Base-by-base conservation (phyloP, 2,329 filamentous ascomycete species). In the Lecanicillium sp. region DNA sequence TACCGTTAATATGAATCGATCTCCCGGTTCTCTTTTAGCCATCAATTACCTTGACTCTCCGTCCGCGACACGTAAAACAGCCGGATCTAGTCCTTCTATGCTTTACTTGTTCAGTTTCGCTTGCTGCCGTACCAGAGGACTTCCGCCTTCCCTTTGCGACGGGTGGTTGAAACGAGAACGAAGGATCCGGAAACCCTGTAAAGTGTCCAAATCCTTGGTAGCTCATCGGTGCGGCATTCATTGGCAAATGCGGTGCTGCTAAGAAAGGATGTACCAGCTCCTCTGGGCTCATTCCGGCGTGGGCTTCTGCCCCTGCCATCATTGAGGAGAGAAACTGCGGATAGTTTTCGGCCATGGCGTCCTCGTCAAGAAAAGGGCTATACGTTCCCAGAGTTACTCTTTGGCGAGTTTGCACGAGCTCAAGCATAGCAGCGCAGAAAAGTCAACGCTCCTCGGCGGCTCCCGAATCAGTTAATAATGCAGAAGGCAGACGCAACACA, bases 51-150 rank as follows among this genome's bases (percentile, higher is more conserved):
- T 86, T 97, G 44, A 97, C 90, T 64, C 93, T 81, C 56, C 93
- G 80, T 58, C 84, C 84, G 51, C 93, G 80, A 67, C 93, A 98
- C 39, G 90, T 97, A 55, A 75, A 96, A 69, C 93, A 98, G 23
- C 93, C 93, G 54, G 90, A 96, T 58, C 93, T 79, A 36, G 93
- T 97, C 56, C 93, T 82, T 52, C 90, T 85, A 64, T 97, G 91
- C 67, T 97, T 97, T 56, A 94, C 86, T 60, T 86, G 84, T 52
- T 94, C 87, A 40, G 71, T 53, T 3, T 72, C 74, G 2, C 70
- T 62, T 9, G 68, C 59, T 1, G 55, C 60, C 24, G 56, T 52
- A 8, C 54, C 57, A 23, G 47, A 9, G 15, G 75, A 77, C 54
- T 78, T 79, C 49, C 75, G 71, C 43, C 77, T 69, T 52, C 65